A percentile compares a stretch with the other conserved stretches of the same genome.
Evolutionary conservation across 805 yeast genomes (phyloP).

Genomic region (Myxozyma udenii): DNA sequence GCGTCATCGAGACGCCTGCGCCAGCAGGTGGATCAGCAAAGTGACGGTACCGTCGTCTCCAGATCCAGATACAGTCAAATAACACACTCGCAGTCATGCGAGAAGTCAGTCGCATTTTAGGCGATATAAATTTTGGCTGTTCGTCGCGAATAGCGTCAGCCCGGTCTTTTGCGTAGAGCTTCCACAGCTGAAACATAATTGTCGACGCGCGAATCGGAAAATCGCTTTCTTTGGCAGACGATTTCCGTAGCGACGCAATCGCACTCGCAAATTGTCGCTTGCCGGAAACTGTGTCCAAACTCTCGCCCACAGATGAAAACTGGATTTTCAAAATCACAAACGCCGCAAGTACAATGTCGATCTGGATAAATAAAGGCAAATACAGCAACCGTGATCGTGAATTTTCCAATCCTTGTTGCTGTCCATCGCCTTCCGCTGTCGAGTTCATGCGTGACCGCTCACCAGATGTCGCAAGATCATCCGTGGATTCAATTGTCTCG

Average conservation of each 20-base stretch:
- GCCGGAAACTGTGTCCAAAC: constrained; percentile 42
- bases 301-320: constrained; percentile 67
- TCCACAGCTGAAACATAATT: constrained; percentile 93
- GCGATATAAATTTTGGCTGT: constrained; percentile 27
- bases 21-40: constrained; percentile 22
- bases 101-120: constrained; percentile 50
- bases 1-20: constrained; percentile 2
- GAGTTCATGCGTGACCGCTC: not conserved
- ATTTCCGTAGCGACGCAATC: constrained; percentile 63
- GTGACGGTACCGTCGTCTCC: constrained; percentile 77
- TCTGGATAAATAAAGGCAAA: constrained; percentile 72
- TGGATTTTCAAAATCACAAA: constrained; percentile 76
- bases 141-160: constrained; percentile 21
- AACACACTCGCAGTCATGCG: constrained; percentile 91
- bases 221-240: constrained; percentile 86
- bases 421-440: too few relatives aligned
- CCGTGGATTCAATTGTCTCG: constrained; percentile 48
- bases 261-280: constrained; percentile 54
- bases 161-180: constrained; percentile 52
- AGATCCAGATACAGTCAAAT: constrained; percentile 81
- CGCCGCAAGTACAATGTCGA: constrained; percentile 87
- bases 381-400: constrained; percentile 64
- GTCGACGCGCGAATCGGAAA: constrained; percentile 91
- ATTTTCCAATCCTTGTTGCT: constrained; percentile 46
- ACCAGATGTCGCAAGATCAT: not conserved